Conservation (phyloP, 2,329 filamentous ascomycete genomes). For the Grosmannia serpens region DNA sequence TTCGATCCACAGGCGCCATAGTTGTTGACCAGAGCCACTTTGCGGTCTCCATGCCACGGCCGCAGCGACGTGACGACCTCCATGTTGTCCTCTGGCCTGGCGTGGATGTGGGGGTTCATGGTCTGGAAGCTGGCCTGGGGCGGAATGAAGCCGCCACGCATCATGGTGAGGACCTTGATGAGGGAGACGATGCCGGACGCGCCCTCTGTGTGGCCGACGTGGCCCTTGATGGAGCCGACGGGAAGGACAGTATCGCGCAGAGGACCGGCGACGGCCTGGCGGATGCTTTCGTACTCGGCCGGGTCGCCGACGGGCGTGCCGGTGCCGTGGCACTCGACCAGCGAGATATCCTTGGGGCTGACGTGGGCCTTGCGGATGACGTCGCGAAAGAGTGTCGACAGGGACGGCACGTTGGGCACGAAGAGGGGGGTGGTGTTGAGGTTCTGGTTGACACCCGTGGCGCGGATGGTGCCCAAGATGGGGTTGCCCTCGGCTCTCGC, state of each 20-base stretch:
- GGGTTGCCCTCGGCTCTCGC: conserved; percentile 35
- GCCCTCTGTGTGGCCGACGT: conserved; percentile 23
- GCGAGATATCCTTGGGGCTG: conserved; percentile 15
- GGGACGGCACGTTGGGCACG: conserved; percentile 15
- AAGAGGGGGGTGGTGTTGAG: conserved; percentile 20
- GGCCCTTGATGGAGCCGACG: conserved; percentile 22
- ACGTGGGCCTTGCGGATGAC: conserved; percentile 18
- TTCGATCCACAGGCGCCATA: conserved; percentile 25
- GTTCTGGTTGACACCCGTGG: conserved; percentile 27
- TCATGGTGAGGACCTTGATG: conserved; percentile 22
- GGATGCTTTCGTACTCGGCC: conserved; percentile 19
- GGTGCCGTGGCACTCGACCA: conserved; percentile 30
- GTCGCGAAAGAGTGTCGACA: conserved; percentile 19
- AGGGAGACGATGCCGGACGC: conserved; percentile 19
- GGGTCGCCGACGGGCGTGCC: conserved; percentile 30
- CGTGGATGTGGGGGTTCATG: conserved; percentile 17
- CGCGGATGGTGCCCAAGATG: conserved; percentile 26
- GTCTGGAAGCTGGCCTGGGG: conserved; percentile 21
- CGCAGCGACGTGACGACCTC: conserved; percentile 8
- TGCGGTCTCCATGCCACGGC: conserved; percentile 13
- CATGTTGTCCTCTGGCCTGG: conserved; percentile 11
- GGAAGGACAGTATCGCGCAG: conserved; percentile 9
- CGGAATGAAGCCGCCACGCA: conserved; percentile 17
- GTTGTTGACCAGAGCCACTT: conserved; percentile 20
- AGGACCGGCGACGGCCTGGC: conserved; percentile 18